phyloP scores from a whole-genome alignment of 306 rosid genomes.

The Astragalus membranaceus region DNA sequence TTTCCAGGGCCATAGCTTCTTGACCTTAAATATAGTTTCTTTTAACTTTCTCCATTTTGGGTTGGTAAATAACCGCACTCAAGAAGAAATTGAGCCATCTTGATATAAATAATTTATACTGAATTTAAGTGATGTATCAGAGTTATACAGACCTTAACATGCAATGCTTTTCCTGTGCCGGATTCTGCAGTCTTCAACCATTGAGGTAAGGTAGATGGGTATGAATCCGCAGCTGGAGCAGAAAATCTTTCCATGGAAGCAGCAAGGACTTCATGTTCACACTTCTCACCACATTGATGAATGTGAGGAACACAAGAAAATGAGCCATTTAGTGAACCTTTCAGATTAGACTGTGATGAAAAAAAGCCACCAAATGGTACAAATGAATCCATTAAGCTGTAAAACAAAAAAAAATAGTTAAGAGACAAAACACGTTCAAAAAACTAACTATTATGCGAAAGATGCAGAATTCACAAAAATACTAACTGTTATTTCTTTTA shows the following conservation, averaged over 20 bases:
- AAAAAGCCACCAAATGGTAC: constrained; percentile 96
- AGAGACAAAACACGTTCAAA: constrained; percentile 12
- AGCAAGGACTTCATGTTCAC: constrained; percentile 46
- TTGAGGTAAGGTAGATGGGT: constrained; percentile 56
- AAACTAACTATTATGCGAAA: constrained; percentile 1
- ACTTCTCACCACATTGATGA: constrained; percentile 41
- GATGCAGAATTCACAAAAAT: constrained; percentile 14
- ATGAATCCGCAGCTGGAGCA: constrained; percentile 41
- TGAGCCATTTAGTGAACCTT: constrained; percentile 42
- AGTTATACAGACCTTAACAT: constrained; percentile 61
- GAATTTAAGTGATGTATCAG: background rate
- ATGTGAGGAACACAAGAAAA: constrained; percentile 35
- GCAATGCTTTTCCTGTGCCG: constrained; percentile 35
- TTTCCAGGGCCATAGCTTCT: background rate
- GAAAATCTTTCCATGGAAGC: constrained; percentile 38
- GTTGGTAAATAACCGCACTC: background rate
- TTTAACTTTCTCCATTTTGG: background rate
- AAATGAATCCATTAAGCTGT: constrained; percentile 95
- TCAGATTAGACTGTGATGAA: constrained; percentile 69
- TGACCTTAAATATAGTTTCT: background rate
- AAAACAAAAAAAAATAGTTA: constrained; percentile 6
- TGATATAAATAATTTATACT: background rate
- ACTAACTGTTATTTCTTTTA: background rate
- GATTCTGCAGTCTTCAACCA: constrained; percentile 61
- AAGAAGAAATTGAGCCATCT: background rate